These are phyloP conservation scores for Artemisia argyi DNA, from an alignment of 129 eudicot genomes.

Conservation along the genomic window DNA sequence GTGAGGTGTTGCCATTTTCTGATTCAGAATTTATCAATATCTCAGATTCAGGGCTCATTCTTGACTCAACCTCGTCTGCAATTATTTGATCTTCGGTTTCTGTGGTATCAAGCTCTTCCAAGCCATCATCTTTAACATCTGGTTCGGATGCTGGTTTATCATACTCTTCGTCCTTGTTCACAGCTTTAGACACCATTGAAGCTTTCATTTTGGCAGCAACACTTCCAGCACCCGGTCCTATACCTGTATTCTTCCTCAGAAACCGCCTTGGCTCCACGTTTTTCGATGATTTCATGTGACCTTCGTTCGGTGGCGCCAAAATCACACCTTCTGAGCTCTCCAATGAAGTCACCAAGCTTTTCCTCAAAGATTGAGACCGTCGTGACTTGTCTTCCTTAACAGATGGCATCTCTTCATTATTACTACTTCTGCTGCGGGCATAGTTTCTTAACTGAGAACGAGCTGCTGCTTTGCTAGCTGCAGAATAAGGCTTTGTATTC, in stretches of 20 bases:
- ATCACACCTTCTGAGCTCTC: conserved; percentile 50
- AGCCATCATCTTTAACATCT: conserved; percentile 46
- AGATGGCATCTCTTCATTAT: conserved; percentile 51
- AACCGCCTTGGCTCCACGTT: conserved; percentile 42
- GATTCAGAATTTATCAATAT: conserved; percentile 55
- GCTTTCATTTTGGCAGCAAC: conserved; percentile 41
- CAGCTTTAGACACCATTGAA: conserved; percentile 35
- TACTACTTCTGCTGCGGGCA: conserved; percentile 67
- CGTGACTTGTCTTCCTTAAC: conserved; percentile 69
- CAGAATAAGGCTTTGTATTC: conserved; percentile 65
- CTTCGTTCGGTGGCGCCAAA: conserved; percentile 19
- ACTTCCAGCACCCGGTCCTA: conserved; percentile 43
- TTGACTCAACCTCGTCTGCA: conserved; percentile 44
- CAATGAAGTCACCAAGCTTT: conserved; percentile 40
- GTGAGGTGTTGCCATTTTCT: conserved; percentile 54
- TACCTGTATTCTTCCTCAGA: conserved; percentile 52
- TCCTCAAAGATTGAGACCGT: conserved; percentile 53
- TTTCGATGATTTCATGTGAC: conserved; percentile 6
- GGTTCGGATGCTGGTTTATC: conserved; percentile 13
- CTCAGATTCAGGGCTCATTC: conserved; percentile 53
- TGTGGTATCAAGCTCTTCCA: conserved; percentile 39
- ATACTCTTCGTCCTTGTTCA: conserved; percentile 37
- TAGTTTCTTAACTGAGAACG: conserved; percentile 69
- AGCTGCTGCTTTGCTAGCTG: conserved; percentile 45
- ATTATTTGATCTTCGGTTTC: conserved; percentile 31